Percentiles rank a stretch among this genome's conserved stretches.
Conservation (phyloP, 306 rosid species). For the Cucurbita pepo region DNA sequence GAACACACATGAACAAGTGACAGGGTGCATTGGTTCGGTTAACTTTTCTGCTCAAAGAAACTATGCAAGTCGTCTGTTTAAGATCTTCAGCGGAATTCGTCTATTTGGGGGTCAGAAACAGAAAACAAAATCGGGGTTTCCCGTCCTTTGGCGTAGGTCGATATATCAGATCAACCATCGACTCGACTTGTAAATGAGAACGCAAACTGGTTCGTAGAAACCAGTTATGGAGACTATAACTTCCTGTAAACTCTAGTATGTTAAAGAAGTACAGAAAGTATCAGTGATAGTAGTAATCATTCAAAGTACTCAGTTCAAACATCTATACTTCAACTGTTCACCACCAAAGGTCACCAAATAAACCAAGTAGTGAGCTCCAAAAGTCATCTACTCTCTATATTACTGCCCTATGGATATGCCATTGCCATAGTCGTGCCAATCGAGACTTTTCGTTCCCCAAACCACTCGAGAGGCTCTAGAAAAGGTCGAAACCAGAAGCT, state of each 20-base stretch:
- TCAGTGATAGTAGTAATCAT: neutral
- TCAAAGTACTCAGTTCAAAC: neutral
- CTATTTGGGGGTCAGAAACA: slow-evolving; percentile 48
- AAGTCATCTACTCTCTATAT: neutral
- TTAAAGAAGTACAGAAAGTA: neutral
- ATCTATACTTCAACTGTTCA: neutral
- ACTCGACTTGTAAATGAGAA: neutral
- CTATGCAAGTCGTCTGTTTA: slow-evolving; percentile 41
- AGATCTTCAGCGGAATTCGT: slow-evolving; percentile 34
- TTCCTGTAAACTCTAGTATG: neutral
- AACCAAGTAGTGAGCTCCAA: too few species aligned
- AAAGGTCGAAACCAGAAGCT: neutral
- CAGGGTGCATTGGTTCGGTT: slow-evolving; percentile 61
- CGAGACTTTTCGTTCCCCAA: neutral
- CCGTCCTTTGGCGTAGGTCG: slow-evolving; percentile 23
- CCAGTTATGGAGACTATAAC: slow-evolving; percentile 9
- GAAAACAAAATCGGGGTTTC: slow-evolving; percentile 32
- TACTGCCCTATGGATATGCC: neutral
- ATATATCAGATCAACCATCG: slow-evolving; percentile 16
- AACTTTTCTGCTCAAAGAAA: slow-evolving; percentile 54
- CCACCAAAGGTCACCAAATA: too few species aligned
- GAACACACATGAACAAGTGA: slow-evolving; percentile 38
- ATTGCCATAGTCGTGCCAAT: too few species aligned
- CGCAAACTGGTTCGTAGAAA: slow-evolving; percentile 19
- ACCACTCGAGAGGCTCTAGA: neutral